Percentiles rank a stretch among this genome's conserved stretches.
These are phyloP conservation scores for Plasmodium coatneyi DNA, from an alignment of 169 alveolate species.

Conservation along the genomic window DNA sequence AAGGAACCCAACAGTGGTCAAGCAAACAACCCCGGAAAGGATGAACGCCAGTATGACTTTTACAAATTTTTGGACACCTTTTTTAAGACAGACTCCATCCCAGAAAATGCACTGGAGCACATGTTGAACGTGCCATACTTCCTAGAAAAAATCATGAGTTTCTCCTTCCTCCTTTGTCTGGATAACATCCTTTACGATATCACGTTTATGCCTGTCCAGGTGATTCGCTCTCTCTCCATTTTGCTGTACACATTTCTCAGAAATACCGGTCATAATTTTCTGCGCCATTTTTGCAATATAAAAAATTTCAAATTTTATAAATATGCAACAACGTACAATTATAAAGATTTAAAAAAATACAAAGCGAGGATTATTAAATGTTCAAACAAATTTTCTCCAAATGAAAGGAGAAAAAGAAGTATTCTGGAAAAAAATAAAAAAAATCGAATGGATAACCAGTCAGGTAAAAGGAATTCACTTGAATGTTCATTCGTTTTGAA, in stretches of 20 bases:
- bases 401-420: constrained; percentile 3
- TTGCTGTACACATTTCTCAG: constrained; percentile 25
- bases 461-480: background rate
- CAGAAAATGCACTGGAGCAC: constrained; percentile 76
- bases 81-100: constrained; percentile 55
- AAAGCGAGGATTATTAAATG: constrained; percentile 30
- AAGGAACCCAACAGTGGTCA: background rate
- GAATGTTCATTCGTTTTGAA: background rate
- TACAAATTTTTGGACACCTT: constrained; percentile 56
- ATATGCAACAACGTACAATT: constrained; percentile 67
- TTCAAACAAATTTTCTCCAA: constrained; percentile 16
- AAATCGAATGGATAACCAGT: background rate
- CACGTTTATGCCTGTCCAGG: constrained; percentile 85
- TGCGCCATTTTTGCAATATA: constrained; percentile 3
- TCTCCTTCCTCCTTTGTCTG: constrained; percentile 78
- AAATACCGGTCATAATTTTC: constrained; percentile 23
- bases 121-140: constrained; percentile 79
- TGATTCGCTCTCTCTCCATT: constrained; percentile 35
- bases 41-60: constrained; percentile 56
- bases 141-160: constrained; percentile 79
- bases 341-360: constrained; percentile 40
- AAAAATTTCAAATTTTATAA: constrained; percentile 60
- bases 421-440: background rate
- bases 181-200: constrained; percentile 82
- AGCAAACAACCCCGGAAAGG: background rate